phyloP scores from a whole-genome alignment of 78 protist species.

The Dictyostelium firmibasis region DNA sequence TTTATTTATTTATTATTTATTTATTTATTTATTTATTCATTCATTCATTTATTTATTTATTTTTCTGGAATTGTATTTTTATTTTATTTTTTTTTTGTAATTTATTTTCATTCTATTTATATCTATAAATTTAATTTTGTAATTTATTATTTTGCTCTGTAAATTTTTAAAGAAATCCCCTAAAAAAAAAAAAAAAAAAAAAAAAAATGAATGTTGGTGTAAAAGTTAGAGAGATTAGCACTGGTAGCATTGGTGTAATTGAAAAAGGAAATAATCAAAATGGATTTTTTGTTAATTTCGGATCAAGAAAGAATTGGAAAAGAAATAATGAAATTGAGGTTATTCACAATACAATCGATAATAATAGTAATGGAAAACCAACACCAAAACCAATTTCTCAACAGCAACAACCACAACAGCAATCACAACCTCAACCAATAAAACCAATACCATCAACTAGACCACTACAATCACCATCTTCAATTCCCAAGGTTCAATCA shows the following conservation, averaged over 20 bases:
- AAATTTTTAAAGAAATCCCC: not conserved
- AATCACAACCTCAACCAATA: not conserved
- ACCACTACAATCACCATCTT: not conserved
- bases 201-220: constrained; percentile 40
- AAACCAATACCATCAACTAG: not conserved
- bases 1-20: too few relatives aligned
- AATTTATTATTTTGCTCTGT: not conserved
- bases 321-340: constrained; percentile 32
- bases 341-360: not conserved
- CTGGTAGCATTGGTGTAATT: constrained; percentile 44
- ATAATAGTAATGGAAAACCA: not conserved
- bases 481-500: constrained; percentile 21
- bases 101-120: not conserved
- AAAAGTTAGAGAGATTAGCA: constrained; percentile 41
- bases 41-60: too few relatives aligned
- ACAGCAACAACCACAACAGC: not conserved
- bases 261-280: constrained; percentile 44
- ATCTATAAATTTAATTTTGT: not conserved
- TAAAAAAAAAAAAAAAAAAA: constrained; percentile 1
- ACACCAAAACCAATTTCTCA: not conserved
- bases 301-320: constrained; percentile 73
- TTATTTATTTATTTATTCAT: too few relatives aligned
- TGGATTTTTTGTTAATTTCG: constrained; percentile 54
- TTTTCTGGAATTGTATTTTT: not conserved
- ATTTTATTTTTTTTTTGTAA: too few relatives aligned